Evolutionary conservation across 768 basidiomycete genomes (phyloP).

Genomic region (Cystobasidium tubakii): DNA sequence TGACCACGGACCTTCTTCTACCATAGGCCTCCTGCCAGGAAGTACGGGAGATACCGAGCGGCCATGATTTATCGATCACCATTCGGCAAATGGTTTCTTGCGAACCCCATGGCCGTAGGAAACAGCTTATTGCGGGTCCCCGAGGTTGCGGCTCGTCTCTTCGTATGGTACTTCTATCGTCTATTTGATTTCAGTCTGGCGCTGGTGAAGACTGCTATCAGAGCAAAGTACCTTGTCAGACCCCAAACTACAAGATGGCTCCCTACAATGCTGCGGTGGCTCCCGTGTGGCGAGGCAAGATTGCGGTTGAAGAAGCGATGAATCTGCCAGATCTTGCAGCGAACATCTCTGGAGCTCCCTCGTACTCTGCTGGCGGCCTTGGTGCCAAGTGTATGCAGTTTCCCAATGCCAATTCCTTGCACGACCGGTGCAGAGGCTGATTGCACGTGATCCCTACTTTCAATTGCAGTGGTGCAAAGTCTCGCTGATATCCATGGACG

Average conservation of each 20-base stretch:
- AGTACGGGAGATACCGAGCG: too few relatives aligned
- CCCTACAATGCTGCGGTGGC: neutral
- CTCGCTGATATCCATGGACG: slow-evolving; percentile 12
- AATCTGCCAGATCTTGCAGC: neutral
- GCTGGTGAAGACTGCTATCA: too few relatives aligned
- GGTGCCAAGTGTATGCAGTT: neutral
- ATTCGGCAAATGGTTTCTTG: too few relatives aligned
- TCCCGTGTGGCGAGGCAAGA: neutral
- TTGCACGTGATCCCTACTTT: neutral
- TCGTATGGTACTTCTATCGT: too few relatives aligned
- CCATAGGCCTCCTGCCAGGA: too few relatives aligned
- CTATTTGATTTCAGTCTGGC: too few relatives aligned
- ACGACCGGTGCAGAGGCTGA: neutral
- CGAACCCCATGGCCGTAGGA: too few relatives aligned
- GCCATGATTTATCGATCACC: too few relatives aligned
- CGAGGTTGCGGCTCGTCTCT: too few relatives aligned
- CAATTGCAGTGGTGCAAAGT: neutral
- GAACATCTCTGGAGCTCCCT: neutral
- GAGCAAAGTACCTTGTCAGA: too few relatives aligned
- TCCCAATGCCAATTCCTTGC: neutral
- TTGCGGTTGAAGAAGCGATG: neutral
- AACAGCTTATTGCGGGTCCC: too few relatives aligned
- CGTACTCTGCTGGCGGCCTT: neutral
- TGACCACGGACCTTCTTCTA: too few relatives aligned
- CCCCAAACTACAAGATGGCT: neutral